Percentiles rank a stretch among this genome's conserved stretches.
Evolutionary conservation across 257 asterid species (phyloP).

Genomic region (Solanum pennellii): DNA sequence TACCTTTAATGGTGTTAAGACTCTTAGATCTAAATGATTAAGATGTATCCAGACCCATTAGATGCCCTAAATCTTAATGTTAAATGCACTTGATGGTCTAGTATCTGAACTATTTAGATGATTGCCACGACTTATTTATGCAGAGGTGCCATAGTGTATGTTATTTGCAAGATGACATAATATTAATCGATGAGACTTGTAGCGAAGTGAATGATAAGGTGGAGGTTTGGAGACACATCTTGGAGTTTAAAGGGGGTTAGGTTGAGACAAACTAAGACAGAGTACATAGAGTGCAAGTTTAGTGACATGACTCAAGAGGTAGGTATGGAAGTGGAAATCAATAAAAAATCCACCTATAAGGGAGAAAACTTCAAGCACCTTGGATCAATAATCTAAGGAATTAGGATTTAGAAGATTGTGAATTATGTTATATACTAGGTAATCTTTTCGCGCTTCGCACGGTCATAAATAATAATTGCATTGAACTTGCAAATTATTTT

Average conservation of each 20-base stretch:
- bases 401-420: not conserved
- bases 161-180: not conserved
- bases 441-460: too few relatives aligned
- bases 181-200: not conserved
- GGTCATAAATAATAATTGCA: too few relatives aligned
- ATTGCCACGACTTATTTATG: not conserved
- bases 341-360: not conserved
- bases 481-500: too few relatives aligned
- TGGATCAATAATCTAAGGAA: not conserved
- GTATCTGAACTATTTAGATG: not conserved
- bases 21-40: not conserved
- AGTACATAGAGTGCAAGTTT: not conserved
- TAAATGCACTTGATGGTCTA: not conserved
- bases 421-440: not conserved
- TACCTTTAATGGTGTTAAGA: not conserved
- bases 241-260: not conserved
- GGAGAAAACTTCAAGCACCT: not conserved
- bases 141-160: not conserved
- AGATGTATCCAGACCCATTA: not conserved
- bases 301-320: not conserved
- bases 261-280: not conserved
- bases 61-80: not conserved
- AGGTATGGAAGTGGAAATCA: not conserved
- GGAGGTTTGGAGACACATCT: not conserved
- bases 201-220: not conserved